Evolutionary conservation across 108 stramenopile genomes (phyloP), one percentile per base, ranked within the genome.

Genomic region (Chaetoceros muelleri): DNA sequence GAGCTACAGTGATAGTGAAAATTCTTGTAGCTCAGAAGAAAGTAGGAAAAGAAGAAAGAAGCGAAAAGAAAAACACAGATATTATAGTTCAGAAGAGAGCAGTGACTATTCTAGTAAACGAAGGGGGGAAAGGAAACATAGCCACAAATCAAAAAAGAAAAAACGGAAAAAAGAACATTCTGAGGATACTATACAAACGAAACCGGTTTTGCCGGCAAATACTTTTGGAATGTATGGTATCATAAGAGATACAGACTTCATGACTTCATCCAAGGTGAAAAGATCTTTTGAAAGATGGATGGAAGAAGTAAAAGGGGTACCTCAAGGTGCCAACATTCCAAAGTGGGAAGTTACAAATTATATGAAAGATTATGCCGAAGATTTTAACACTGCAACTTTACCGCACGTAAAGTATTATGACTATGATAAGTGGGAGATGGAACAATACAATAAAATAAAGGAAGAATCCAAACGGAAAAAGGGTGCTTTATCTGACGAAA

Each of bases 381-480:
- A 98, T 64, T 98, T 75, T 86, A 98, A 98, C 67, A 98, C 96
- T 1, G 90, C 87, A 22, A 96, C 96, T 7, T 49, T 96, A 25
- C 94, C 95, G 0, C 93, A 96, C 55, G 73, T 73, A 0, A 96
- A 96, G 53, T 98, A 90, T 73, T 94, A 95, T 67, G 74, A 98
- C 64, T 95, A 93, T 56, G 94, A 95, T 48, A 79, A 87, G 65
- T 98, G 95, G 95, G 96, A 98, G 74, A 88, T 89, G 85, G 84
- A 84, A 20, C 90, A 98, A 59, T 95, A 94, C 56, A 55, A 77
- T 52, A 51, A 70, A 17, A 72, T 65, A 58, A 77, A 84, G 61
- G 54, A 67, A 53, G 73, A 79, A 55, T 70, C 71, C 28, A 30
- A 64, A 20, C 27, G 46, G 27, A 44, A 57, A 28, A 63, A 58